Conservation (phyloP, 2,329 filamentous ascomycete species). For the Cryphonectria nitschkei region DNA sequence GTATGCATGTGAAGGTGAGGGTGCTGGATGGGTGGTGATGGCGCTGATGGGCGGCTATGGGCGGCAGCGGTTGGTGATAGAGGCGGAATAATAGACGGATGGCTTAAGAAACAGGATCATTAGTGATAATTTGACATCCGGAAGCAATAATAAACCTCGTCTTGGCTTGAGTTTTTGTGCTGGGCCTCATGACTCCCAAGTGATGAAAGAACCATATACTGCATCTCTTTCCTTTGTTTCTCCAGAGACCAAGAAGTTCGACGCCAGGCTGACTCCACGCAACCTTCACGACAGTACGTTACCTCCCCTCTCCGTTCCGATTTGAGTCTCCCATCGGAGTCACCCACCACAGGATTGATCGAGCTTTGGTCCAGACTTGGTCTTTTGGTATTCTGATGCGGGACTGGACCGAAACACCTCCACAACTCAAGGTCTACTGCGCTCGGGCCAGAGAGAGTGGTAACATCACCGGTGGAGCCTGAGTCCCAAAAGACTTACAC, state of each 20-base stretch:
- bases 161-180: background rate
- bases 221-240: background rate
- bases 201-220: background rate
- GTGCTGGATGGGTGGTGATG: constrained; percentile 70
- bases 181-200: background rate
- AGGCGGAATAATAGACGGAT: background rate
- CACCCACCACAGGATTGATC: background rate
- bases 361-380: background rate
- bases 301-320: background rate
- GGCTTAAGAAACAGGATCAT: too few relatives aligned
- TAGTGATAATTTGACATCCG: too few relatives aligned
- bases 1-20: constrained; percentile 70
- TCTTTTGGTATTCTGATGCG: background rate
- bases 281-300: background rate
- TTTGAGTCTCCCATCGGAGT: background rate
- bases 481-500: background rate
- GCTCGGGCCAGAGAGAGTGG: too few relatives aligned
- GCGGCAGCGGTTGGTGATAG: background rate
- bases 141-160: background rate
- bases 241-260: background rate
- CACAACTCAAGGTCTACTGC: too few relatives aligned
- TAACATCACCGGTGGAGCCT: background rate
- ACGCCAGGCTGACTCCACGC: background rate
- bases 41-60: constrained; percentile 51
- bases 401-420: background rate